Conservation (phyloP, 2,329 filamentous ascomycete genomes). For the Talaromyces sp. region DNA sequence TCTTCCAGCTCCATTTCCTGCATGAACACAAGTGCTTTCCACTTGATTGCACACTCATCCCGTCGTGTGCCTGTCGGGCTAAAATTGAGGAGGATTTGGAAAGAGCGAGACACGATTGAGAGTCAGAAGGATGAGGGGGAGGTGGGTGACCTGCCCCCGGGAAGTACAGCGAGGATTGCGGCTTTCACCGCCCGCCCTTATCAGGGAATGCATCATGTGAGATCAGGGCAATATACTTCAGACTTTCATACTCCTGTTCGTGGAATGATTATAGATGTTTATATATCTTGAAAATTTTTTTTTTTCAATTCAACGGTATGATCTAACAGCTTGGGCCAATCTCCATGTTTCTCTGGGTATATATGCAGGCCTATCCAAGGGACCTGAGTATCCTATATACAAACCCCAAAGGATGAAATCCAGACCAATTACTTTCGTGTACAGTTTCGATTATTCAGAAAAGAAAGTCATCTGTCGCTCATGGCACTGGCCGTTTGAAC, state of each 20-base stretch:
- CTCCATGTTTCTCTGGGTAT: not conserved
- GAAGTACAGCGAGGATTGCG: not conserved
- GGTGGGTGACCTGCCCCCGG: slow-evolving; percentile 20
- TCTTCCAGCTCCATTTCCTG: slow-evolving; percentile 64
- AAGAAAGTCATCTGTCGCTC: not conserved
- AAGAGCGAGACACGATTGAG: slow-evolving; percentile 22
- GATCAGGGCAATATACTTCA: slow-evolving; percentile 3
- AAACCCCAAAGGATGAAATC: not conserved
- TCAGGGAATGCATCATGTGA: slow-evolving; percentile 14
- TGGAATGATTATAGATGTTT: not conserved
- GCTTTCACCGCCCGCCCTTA: slow-evolving; percentile 20
- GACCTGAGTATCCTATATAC: not conserved
- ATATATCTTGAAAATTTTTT: not conserved
- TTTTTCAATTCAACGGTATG: not conserved
- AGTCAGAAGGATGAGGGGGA: slow-evolving; percentile 26
- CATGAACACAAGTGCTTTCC: slow-evolving; percentile 31
- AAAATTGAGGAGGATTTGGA: slow-evolving; percentile 17
- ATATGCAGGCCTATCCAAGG: not conserved
- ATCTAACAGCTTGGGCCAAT: not conserved
- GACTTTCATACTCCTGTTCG: too few species aligned
- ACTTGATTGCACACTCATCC: slow-evolving; percentile 35
- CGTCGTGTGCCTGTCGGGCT: slow-evolving; percentile 28
- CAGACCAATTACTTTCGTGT: slow-evolving; percentile 1
- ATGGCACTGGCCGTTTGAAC: slow-evolving; percentile 26
- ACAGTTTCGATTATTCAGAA: not conserved